Evolutionary conservation across 179 eudicot species (phyloP).

Genomic region (Heliamphora pulchella): DNA sequence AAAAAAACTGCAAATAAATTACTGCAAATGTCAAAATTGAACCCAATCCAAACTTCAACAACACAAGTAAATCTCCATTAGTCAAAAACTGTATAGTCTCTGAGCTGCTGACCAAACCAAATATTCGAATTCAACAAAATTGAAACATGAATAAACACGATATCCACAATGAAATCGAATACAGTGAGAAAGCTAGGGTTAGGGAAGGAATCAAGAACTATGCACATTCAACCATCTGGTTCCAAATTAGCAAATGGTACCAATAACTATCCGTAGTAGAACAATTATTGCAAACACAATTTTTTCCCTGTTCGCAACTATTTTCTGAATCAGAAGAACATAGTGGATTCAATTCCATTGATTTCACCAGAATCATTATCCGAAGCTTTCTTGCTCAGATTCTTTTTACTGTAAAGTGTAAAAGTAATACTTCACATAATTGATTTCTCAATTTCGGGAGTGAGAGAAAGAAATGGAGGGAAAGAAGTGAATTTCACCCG

Average conservation of each 20-base stretch:
- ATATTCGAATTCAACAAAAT: background rate
- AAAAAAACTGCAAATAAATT: background rate
- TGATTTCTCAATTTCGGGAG: background rate
- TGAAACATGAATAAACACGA: background rate
- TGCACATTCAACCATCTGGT: background rate
- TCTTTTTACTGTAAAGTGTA: too few species aligned
- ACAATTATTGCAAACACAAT: too few species aligned
- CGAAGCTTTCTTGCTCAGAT: too few species aligned
- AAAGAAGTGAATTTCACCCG: constrained; percentile 41
- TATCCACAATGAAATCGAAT: too few species aligned
- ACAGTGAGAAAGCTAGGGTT: background rate
- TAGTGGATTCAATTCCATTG: too few species aligned
- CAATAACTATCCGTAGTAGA: too few species aligned
- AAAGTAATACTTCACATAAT: too few species aligned
- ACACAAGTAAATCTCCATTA: constrained; percentile 7
- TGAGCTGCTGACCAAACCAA: background rate
- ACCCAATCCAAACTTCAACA: background rate
- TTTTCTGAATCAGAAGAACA: too few species aligned
- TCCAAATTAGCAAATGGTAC: background rate
- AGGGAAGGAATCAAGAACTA: background rate
- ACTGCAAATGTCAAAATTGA: background rate
- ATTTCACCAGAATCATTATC: too few species aligned
- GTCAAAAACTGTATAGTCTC: background rate
- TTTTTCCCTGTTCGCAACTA: too few species aligned
- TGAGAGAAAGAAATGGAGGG: background rate